Evolutionary conservation across 139 green algal genomes (phyloP).

Genomic region (Coelastrella sp.): DNA sequence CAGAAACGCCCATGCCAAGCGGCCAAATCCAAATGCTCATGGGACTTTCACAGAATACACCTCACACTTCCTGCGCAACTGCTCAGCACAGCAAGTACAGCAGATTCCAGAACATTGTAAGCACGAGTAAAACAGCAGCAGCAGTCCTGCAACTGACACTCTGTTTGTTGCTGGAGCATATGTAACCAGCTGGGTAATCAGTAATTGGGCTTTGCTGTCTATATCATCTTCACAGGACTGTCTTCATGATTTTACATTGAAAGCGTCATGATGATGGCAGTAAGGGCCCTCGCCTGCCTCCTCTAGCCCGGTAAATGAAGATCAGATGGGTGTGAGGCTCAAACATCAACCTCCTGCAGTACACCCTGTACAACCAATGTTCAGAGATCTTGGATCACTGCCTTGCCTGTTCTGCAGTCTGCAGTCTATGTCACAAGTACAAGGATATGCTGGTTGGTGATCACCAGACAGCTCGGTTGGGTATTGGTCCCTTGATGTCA

Average conservation of each 20-base stretch:
- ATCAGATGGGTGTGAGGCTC: too few relatives aligned
- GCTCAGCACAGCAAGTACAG: slow-evolving; percentile 65
- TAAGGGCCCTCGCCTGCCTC: too few relatives aligned
- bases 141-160: background rate
- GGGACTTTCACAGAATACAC: slow-evolving; percentile 56
- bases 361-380: background rate
- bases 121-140: background rate
- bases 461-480: slow-evolving; percentile 49
- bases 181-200: background rate
- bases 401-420: slow-evolving; percentile 56
- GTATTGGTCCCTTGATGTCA: slow-evolving; percentile 70
- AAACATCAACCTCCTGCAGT: too few relatives aligned
- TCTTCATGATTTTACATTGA: background rate
- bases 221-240: too few relatives aligned
- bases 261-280: background rate
- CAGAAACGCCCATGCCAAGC: slow-evolving; percentile 30
- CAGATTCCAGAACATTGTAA: slow-evolving; percentile 73
- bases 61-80: slow-evolving; percentile 64
- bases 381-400: background rate
- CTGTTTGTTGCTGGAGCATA: background rate
- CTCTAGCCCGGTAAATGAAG: too few relatives aligned
- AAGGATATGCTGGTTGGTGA: slow-evolving; percentile 64
- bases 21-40: slow-evolving; percentile 41
- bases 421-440: slow-evolving; percentile 65
- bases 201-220: background rate